Base-by-base conservation (phyloP, 2,329 filamentous ascomycete genomes). In the Torrubiella hemipterigena region DNA sequence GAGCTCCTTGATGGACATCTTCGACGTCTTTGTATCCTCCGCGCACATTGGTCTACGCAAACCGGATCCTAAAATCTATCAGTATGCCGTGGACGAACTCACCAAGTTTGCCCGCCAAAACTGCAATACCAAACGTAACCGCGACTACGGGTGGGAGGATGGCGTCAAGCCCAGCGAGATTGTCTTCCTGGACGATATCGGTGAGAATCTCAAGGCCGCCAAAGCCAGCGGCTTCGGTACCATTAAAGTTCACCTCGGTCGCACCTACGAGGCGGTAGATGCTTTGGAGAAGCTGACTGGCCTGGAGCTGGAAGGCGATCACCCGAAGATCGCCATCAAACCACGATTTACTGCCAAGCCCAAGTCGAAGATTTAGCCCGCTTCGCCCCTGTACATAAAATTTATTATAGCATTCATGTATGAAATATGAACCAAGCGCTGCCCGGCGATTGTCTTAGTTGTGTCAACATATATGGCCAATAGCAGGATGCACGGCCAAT, bases 171-270 rank as follows among this genome's bases (percentile, higher is more conserved):
- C 79, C 0, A 59, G 60, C 1, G 84, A 95, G 33, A 63, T 95
- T 27, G 57, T 93, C 5, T 98, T 98, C 51, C 57, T 95, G 30
- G 91, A 95, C 51, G 87, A 95, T 46, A 94, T 98, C 51, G 91
- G 91, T 2, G 77, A 87, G 55, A 98, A 98, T 51, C 55, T 96
- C 35, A 91, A 87, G 62, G 78, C 69, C 27, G 91, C 77, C 1
- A 81, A 67, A 55, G 67, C 67, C 29, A 61, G 76, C 15, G 89
- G 89, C 0, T 78, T 96, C 52, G 58, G 67, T 34, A 96, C 89
- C 0, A 69, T 96, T 41, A 94, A 89, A 56, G 91, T 96, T 2
- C 63, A 71, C 7, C 58, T 96, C 17, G 87, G 87, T 2, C 74
- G 69, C 51, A 74, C 81, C 2, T 81, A 73, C 49, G 77, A 87